phyloP scores from a whole-genome alignment of 2,329 filamentous ascomycete genomes.

The Cytospora schulzeri region DNA sequence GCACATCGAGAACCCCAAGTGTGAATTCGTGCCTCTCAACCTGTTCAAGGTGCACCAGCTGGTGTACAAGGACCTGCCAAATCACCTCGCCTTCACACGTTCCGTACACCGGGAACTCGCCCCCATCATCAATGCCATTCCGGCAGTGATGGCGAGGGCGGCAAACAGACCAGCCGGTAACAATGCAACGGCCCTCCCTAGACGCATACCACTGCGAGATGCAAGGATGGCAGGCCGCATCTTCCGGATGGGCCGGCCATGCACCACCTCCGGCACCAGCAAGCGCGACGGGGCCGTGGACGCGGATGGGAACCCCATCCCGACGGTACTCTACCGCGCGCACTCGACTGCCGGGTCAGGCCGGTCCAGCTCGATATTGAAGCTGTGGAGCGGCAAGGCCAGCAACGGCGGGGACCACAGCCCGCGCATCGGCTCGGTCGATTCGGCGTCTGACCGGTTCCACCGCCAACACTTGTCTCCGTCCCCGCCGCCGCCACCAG shows the following conservation, averaged over 20 bases:
- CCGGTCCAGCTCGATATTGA: slow-evolving; percentile 38
- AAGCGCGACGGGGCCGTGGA: slow-evolving; percentile 32
- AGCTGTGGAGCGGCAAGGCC: slow-evolving; percentile 35
- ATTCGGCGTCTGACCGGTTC: slow-evolving; percentile 22
- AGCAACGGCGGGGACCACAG: slow-evolving; percentile 27
- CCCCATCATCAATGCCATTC: slow-evolving; percentile 45
- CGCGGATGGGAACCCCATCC: slow-evolving; percentile 36
- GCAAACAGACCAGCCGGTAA: slow-evolving; percentile 24
- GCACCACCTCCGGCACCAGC: slow-evolving; percentile 19
- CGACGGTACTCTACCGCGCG: slow-evolving; percentile 31
- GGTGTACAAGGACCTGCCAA: slow-evolving; percentile 54
- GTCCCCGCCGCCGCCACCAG: slow-evolving; percentile 14
- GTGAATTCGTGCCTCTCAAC: slow-evolving; percentile 51
- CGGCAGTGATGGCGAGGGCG: slow-evolving; percentile 28
- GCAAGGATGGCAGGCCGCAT: slow-evolving; percentile 12
- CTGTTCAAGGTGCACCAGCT: slow-evolving; percentile 60
- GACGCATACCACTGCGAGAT: slow-evolving; percentile 21
- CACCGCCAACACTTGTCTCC: background rate
- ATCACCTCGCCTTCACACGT: slow-evolving; percentile 61
- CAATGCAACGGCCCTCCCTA: slow-evolving; percentile 13
- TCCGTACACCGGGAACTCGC: slow-evolving; percentile 64
- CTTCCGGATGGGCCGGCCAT: slow-evolving; percentile 21
- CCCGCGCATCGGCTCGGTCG: slow-evolving; percentile 20
- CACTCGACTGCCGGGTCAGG: slow-evolving; percentile 34
- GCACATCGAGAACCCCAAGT: slow-evolving; percentile 45